Percentiles rank a stretch among this genome's conserved stretches.
Evolutionary conservation across 257 asterid species (phyloP).

Genomic region (Gentiana macrophylla): DNA sequence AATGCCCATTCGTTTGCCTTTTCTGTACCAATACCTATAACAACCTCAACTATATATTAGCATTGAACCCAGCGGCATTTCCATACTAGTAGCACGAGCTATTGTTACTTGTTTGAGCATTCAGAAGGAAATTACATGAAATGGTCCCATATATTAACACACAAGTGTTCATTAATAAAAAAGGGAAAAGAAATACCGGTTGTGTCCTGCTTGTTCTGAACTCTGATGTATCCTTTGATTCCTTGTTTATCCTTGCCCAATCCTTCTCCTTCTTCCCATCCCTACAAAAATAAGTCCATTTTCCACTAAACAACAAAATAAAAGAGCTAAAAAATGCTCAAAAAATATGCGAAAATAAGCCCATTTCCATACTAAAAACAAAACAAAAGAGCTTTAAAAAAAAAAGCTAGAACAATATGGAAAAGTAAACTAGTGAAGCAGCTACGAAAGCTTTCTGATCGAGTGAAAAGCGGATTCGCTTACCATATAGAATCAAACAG

Average conservation of each 20-base stretch:
- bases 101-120: neutral
- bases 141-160: neutral
- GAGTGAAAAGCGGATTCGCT: too few species aligned
- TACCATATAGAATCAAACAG: neutral
- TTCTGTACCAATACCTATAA: constrained; percentile 69
- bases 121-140: neutral
- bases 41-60: constrained; percentile 3
- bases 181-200: constrained; percentile 32
- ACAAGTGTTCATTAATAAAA: neutral
- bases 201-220: constrained; percentile 85
- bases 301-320: neutral
- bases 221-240: constrained; percentile 82
- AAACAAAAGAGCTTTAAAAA: neutral
- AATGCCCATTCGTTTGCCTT: constrained; percentile 90
- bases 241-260: constrained; percentile 97
- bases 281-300: constrained; percentile 27
- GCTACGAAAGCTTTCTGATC: too few species aligned
- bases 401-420: neutral
- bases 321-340: neutral
- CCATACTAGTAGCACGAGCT: neutral
- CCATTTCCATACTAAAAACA: neutral
- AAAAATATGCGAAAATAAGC: neutral
- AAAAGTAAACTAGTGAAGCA: neutral
- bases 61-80: neutral
- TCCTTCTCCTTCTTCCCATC: constrained; percentile 99